These are phyloP conservation scores for Epichloe sp. DNA, from an alignment of 2,329 filamentous ascomycete genomes.

Conservation along the genomic window DNA sequence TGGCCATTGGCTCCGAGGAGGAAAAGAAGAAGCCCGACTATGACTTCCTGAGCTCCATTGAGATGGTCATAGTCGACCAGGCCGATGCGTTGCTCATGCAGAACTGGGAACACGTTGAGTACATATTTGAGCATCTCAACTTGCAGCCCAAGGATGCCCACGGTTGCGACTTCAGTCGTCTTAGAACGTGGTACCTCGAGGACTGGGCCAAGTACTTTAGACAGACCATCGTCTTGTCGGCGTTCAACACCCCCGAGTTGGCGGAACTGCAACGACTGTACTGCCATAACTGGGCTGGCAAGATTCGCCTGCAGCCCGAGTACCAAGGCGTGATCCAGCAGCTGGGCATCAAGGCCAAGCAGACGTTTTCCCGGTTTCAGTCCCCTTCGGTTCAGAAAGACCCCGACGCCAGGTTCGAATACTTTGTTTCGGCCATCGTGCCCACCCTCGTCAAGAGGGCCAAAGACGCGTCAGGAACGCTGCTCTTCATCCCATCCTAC, in stretches of 20 bases:
- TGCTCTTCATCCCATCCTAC: constrained; percentile 87
- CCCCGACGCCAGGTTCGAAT: constrained; percentile 79
- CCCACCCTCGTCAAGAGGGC: constrained; percentile 58
- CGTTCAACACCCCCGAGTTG: constrained; percentile 81
- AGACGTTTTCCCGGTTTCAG: constrained; percentile 84
- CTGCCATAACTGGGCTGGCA: constrained; percentile 72
- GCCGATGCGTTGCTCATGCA: constrained; percentile 92
- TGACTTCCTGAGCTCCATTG: constrained; percentile 89
- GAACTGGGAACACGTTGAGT: constrained; percentile 94
- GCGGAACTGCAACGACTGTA: constrained; percentile 63
- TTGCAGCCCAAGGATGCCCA: constrained; percentile 79
- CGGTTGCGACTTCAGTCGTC: constrained; percentile 84
- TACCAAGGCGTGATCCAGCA: constrained; percentile 64
- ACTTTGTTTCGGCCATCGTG: constrained; percentile 73
- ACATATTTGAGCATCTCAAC: constrained; percentile 85
- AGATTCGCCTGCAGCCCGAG: constrained; percentile 56
- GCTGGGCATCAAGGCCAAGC: constrained; percentile 57
- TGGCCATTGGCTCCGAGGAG: constrained; percentile 73
- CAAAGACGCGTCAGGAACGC: constrained; percentile 53
- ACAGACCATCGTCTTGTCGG: constrained; percentile 71
- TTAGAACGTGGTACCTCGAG: constrained; percentile 88
- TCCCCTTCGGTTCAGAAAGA: constrained; percentile 57
- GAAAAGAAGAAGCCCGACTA: constrained; percentile 52
- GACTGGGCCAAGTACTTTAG: constrained; percentile 67
- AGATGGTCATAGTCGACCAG: constrained; percentile 82